phyloP scores from a whole-genome alignment of 305 asterid genomes.

The Fraxinus sp. region DNA sequence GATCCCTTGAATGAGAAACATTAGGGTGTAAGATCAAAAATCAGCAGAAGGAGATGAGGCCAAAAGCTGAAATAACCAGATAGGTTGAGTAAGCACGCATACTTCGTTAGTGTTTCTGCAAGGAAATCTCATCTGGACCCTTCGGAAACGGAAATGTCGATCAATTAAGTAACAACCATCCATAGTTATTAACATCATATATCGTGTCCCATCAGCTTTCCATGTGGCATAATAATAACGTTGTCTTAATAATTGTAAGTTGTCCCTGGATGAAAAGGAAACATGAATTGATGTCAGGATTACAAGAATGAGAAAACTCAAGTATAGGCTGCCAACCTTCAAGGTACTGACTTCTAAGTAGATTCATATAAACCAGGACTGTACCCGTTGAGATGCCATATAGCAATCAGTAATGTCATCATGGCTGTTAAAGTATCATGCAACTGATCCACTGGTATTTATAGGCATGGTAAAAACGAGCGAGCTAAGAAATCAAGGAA shows the following conservation, averaged over 20 bases:
- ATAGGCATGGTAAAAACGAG: not conserved
- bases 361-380: constrained; percentile 4
- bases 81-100: constrained; percentile 28
- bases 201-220: constrained; percentile 99
- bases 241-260: constrained; percentile 85
- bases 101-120: constrained; percentile 72
- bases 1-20: constrained; percentile 51
- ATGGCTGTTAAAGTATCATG: not conserved
- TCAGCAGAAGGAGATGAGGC: constrained; percentile 3
- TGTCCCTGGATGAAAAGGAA: constrained; percentile 59
- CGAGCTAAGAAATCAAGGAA: not conserved
- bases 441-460: not conserved
- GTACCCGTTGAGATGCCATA: not conserved
- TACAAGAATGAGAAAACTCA: not conserved
- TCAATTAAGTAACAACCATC: constrained; percentile 95
- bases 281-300: not conserved
- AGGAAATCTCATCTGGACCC: constrained; percentile 98
- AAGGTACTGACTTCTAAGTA: constrained; percentile 12
- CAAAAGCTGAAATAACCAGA: constrained; percentile 21
- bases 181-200: constrained; percentile 93
- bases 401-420: not conserved
- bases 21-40: constrained; percentile 10
- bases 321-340: constrained; percentile 9
- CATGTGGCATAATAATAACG: constrained; percentile 97
- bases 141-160: constrained; percentile 82